A percentile compares a stretch with the other conserved stretches of the same genome.
Conservation (phyloP, 257 asterid species). For the Solanum paucissectum region DNA sequence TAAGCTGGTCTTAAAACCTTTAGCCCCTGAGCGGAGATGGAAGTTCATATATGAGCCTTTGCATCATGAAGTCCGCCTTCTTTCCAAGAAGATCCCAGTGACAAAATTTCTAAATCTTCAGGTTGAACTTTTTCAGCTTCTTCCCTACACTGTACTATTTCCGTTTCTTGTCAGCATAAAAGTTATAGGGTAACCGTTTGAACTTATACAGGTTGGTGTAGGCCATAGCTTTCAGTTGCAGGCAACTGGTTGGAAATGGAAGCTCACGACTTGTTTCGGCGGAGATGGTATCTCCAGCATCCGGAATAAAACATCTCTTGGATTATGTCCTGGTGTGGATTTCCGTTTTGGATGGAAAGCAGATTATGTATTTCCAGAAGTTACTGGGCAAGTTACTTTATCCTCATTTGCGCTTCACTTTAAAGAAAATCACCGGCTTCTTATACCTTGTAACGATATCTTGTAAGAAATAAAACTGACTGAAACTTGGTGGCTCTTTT, state of each 20-base stretch:
- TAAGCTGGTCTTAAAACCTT: conserved; percentile 84
- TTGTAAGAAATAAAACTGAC: not conserved
- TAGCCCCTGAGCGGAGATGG: conserved; percentile 77
- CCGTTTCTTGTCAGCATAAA: not conserved
- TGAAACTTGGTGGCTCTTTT: not conserved
- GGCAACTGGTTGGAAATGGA: conserved; percentile 99
- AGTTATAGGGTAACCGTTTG: not conserved
- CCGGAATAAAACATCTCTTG: conserved; percentile 78
- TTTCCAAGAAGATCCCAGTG: conserved; percentile 85
- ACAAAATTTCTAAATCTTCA: conserved; percentile 86
- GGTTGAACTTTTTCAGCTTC: conserved; percentile 28
- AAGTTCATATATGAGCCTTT: conserved; percentile 81
- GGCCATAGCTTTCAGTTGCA: conserved; percentile 89
- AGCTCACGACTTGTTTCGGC: conserved; percentile 71
- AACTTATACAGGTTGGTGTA: conserved; percentile 66
- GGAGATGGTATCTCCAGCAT: conserved; percentile 80
- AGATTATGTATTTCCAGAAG: conserved; percentile 85
- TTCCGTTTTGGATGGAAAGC: conserved; percentile 97
- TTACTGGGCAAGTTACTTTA: conserved; percentile 57
- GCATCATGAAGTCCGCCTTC: conserved; percentile 75
- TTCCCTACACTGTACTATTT: not conserved
- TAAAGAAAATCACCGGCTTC: not conserved
- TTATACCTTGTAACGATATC: not conserved
- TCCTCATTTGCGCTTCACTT: not conserved
- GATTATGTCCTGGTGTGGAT: conserved; percentile 84